These are phyloP conservation scores for Cordia subcordata DNA, from an alignment of 257 asterid genomes.

Conservation along the genomic window DNA sequence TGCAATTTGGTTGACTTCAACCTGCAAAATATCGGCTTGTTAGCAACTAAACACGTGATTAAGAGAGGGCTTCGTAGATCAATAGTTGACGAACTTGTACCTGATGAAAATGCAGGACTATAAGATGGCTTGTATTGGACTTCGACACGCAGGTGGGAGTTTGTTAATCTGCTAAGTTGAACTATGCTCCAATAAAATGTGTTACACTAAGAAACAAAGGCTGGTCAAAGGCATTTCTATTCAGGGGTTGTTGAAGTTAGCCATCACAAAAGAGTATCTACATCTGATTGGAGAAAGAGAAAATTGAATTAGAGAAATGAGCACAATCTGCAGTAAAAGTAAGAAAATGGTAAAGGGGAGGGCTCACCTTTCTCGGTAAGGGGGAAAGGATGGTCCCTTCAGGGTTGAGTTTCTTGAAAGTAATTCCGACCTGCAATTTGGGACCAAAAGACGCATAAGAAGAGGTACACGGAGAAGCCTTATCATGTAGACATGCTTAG, in stretches of 20 bases:
- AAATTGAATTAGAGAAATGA: conserved; percentile 26
- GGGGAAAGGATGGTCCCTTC: conserved; percentile 57
- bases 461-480: no score
- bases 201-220: conserved; percentile 23
- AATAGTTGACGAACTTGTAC: neutral
- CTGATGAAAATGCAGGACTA: conserved; percentile 9
- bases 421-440: conserved; percentile 35
- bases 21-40: conserved; percentile 33
- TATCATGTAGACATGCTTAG: conserved; percentile 22
- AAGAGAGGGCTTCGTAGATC: neutral
- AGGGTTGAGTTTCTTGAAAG: conserved; percentile 42
- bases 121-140: neutral
- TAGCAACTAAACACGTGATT: neutral
- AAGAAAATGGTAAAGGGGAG: conserved; percentile 30
- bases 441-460: conserved; percentile 21
- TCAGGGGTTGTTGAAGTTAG: conserved; percentile 36
- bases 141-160: conserved; percentile 16
- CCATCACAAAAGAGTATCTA: conserved; percentile 23
- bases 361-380: conserved; percentile 42
- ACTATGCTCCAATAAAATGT: conserved; percentile 19
- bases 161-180: conserved; percentile 20
- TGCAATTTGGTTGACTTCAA: conserved; percentile 12
- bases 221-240: conserved; percentile 16
- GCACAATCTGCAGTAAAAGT: conserved; percentile 35
- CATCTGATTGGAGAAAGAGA: conserved; percentile 53